phyloP scores from a whole-genome alignment of 2,329 filamentous ascomycete genomes.

The Botrytis byssoidea region DNA sequence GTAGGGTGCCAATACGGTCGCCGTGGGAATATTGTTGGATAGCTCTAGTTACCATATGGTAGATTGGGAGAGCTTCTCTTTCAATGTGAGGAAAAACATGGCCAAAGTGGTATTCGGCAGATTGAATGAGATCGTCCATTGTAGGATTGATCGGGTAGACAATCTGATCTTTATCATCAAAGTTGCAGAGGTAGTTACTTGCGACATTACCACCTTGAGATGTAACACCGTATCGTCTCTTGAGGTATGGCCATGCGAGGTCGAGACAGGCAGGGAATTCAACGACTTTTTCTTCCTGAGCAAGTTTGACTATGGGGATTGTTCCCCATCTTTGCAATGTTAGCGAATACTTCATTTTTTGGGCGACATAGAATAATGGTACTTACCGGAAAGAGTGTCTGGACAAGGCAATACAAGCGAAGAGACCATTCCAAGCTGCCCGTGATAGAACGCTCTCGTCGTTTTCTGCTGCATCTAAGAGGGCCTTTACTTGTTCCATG shows the following conservation, averaged over 20 bases:
- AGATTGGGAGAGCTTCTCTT: conserved; percentile 17
- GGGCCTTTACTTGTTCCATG: conserved; percentile 1
- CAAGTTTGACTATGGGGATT: conserved; percentile 40
- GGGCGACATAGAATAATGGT: not conserved
- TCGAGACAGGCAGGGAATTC: conserved; percentile 38
- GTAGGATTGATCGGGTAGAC: conserved; percentile 39
- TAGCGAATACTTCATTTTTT: not conserved
- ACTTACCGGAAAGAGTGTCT: conserved; percentile 40
- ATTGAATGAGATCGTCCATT: conserved; percentile 33
- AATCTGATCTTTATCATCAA: conserved; percentile 34
- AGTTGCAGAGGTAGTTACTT: conserved; percentile 40
- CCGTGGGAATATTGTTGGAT: conserved; percentile 16
- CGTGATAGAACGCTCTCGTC: conserved; percentile 34
- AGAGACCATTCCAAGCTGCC: conserved; percentile 41
- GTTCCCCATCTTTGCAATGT: conserved; percentile 37
- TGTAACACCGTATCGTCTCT: conserved; percentile 37
- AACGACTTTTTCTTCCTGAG: conserved; percentile 39
- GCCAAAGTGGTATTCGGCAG: conserved; percentile 39
- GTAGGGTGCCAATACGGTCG: conserved; percentile 6
- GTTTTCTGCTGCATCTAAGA: conserved; percentile 27
- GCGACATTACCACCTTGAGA: conserved; percentile 40
- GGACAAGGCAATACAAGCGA: conserved; percentile 38
- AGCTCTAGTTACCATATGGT: conserved; percentile 13
- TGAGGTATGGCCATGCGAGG: conserved; percentile 38
- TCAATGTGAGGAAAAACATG: conserved; percentile 39